Percentiles rank a stretch among this genome's conserved stretches.
Evolutionary conservation across 306 rosid genomes (phyloP).

Genomic region (Cercis canadensis): DNA sequence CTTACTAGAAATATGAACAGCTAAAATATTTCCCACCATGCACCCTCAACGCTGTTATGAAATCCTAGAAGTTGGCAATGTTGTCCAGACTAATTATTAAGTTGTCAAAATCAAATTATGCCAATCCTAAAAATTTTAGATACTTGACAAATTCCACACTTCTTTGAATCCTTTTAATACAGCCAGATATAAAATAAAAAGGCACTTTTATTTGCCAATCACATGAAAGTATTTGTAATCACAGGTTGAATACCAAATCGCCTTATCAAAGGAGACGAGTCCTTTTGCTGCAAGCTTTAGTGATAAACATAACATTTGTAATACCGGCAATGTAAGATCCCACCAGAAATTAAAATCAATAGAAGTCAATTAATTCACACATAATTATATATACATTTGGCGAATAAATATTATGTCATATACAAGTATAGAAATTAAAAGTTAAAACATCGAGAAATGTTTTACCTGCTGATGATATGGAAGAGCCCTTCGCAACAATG

Average conservation of each 20-base stretch:
- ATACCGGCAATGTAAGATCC: not conserved
- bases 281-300: too few relatives aligned
- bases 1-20: not conserved
- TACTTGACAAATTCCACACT: not conserved
- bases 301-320: too few relatives aligned
- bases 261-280: too few relatives aligned
- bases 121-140: not conserved
- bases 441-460: not conserved
- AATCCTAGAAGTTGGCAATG: not conserved
- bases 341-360: too few relatives aligned
- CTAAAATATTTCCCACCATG: not conserved
- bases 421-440: not conserved
- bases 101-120: not conserved
- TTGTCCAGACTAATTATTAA: not conserved
- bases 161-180: not conserved
- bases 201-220: not conserved
- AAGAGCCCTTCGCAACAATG: conserved; percentile 48
- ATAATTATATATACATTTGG: not conserved
- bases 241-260: not conserved
- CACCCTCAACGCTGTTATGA: not conserved
- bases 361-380: not conserved
- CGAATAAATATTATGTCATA: not conserved
- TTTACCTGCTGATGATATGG: conserved; percentile 56
- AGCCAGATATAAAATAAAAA: not conserved
- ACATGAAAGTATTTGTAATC: not conserved